A percentile compares a stretch with the other conserved stretches of the same genome.
Evolutionary conservation across 2,329 filamentous ascomycete species (phyloP).

Genomic region (Fusarium domesticum): DNA sequence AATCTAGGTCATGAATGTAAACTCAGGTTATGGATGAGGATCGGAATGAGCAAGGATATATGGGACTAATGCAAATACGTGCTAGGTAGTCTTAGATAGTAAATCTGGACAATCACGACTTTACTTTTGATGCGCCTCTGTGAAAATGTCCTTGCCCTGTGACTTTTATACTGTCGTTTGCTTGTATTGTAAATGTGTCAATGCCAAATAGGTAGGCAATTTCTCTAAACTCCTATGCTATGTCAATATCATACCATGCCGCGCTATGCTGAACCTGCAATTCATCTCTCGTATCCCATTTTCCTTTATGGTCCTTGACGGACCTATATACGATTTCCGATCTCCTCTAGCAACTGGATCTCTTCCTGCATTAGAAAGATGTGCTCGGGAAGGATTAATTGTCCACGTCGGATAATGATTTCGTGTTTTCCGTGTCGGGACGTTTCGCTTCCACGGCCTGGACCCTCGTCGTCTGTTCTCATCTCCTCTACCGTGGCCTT

Average conservation of each 20-base stretch:
- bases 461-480: conserved; percentile 12
- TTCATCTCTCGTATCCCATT: not conserved
- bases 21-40: not conserved
- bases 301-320: too few relatives aligned
- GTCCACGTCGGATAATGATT: conserved; percentile 37
- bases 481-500: conserved; percentile 14
- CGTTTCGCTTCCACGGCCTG: conserved; percentile 14
- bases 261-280: not conserved
- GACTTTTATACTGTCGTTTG: too few relatives aligned
- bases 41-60: too few relatives aligned
- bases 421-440: conserved; percentile 19
- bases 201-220: too few relatives aligned
- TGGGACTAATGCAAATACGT: too few relatives aligned
- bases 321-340: conserved; percentile 33
- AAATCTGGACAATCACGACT: too few relatives aligned
- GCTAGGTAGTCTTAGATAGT: too few relatives aligned
- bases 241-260: not conserved
- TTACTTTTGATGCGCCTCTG: too few relatives aligned
- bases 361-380: conserved; percentile 40
- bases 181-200: too few relatives aligned
- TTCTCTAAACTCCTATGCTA: not conserved
- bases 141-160: too few relatives aligned
- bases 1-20: not conserved
- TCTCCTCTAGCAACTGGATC: conserved; percentile 34
- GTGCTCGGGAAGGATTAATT: conserved; percentile 35